Base-by-base conservation (phyloP, 2,329 filamentous ascomycete species). In the Paraphaeosphaeria minitans region DNA sequence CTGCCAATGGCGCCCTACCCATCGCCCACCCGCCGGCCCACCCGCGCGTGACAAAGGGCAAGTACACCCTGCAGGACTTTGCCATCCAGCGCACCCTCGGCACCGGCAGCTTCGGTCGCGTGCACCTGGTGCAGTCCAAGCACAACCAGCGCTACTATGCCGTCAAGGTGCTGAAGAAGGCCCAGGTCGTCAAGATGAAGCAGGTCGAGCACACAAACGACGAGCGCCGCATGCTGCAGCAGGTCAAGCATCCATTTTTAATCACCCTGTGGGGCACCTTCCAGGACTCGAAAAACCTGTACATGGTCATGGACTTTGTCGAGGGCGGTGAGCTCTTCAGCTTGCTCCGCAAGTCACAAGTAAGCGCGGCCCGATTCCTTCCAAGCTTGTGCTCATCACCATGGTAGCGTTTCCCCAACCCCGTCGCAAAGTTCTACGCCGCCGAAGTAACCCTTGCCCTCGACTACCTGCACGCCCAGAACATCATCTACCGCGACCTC, bases 291-390 rank as follows among this genome's bases (percentile, higher is more conserved):
- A 93, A 89, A 80, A 98, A 97, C 76, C 82, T 99, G 37, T 99
- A 99, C 85, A 99, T 99, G 95, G 95, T 99, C 71, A 99, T 99
- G 95, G 95, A 99, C 78, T 99, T 99, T 81, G 94, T 99, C 55
- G 95, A 99, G 79, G 95, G 95, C 67, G 95, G 95, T 72, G 95
- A 99, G 83, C 84, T 99, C 55, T 99, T 99, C 78, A 98, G 94
- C 67, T 80, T 99, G 70, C 82, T 99, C 70, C 86, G 95, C 70
- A 98, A 99, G 79, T 98, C 94, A 58, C 88, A 83, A 89, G 94
- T 85, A 86, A 86, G 84, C 79, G 84, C 13, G 24, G 80, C 45
- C 33, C 51, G 39, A 49, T 37, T 21, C 46, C 27, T n/a, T 37
- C 29, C 21, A 31, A 10, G 13, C 6, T 21, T 31, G 41, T 24